Percentiles rank a stretch among this genome's conserved stretches.
Conservation (phyloP, 768 basidiomycete genomes). For the Termitomyces sp. region DNA sequence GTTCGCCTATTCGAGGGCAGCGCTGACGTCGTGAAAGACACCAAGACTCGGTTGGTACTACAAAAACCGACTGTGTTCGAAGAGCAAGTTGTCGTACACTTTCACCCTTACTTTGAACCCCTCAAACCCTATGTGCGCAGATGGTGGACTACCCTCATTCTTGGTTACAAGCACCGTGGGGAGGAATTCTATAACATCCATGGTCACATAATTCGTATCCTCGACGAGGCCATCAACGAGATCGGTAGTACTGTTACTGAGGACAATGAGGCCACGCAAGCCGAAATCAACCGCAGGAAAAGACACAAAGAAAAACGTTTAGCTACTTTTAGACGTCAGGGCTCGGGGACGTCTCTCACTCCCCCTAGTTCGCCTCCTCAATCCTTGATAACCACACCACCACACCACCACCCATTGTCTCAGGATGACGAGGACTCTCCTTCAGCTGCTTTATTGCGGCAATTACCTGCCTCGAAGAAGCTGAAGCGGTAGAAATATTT, state of each 20-base stretch:
- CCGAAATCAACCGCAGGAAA: not conserved
- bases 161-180: not conserved
- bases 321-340: not conserved
- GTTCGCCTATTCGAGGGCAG: not conserved
- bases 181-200: slow-evolving; percentile 5
- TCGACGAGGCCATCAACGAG: not conserved
- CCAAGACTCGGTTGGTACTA: not conserved
- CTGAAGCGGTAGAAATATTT: no score
- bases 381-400: not conserved
- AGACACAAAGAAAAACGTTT: not conserved
- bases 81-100: not conserved
- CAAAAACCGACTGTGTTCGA: not conserved
- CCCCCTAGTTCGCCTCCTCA: not conserved
- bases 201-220: not conserved
- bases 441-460: no score
- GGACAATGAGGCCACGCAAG: not conserved
- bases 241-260: not conserved
- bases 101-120: not conserved
- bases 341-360: not conserved
- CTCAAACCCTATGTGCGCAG: not conserved
- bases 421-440: not conserved
- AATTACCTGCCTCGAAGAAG: no score
- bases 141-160: slow-evolving; percentile 7
- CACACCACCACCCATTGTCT: not conserved
- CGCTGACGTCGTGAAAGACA: not conserved